A percentile compares a stretch with the other conserved stretches of the same genome.
These are phyloP conservation scores for Nothophoma quercina DNA, from an alignment of 2,329 filamentous ascomycete genomes.

Conservation along the genomic window DNA sequence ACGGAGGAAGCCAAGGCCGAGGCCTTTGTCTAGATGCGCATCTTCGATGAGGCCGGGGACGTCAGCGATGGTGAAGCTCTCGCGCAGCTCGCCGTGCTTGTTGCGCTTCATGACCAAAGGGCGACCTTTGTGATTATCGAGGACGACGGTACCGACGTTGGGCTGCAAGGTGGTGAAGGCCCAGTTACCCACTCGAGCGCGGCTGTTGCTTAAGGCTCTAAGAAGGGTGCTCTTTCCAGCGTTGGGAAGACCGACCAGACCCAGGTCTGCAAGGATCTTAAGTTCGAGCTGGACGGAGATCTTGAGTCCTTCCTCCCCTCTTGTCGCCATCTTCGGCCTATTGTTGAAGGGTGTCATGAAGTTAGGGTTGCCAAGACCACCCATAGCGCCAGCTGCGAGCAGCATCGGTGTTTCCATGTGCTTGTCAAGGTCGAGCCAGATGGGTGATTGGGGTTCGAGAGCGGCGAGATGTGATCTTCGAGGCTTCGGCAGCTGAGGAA, in stretches of 20 bases:
- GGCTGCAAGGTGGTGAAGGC: conserved; percentile 95
- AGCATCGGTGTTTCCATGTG: conserved; percentile 85
- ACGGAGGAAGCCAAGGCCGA: conserved; percentile 89
- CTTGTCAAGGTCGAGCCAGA: conserved; percentile 65
- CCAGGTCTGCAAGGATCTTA: conserved; percentile 93
- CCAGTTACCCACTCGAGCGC: conserved; percentile 91
- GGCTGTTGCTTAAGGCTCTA: conserved; percentile 84
- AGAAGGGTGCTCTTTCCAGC: conserved; percentile 95
- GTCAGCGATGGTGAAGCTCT: conserved; percentile 90
- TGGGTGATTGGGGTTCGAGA: conserved; percentile 74
- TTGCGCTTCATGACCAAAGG: conserved; percentile 62
- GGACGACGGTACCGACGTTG: conserved; percentile 93
- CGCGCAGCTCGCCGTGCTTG: conserved; percentile 65
- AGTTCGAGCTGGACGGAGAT: conserved; percentile 87
- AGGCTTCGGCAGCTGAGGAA: conserved; percentile 64
- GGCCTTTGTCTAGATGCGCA: conserved; percentile 88
- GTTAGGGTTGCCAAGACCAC: conserved; percentile 91
- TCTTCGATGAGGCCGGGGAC: conserved; percentile 94
- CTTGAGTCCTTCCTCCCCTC: conserved; percentile 79
- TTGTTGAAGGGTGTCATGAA: conserved; percentile 80
- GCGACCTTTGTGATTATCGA: conserved; percentile 84
- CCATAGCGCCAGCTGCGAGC: conserved; percentile 85
- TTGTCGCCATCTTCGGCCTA: conserved; percentile 86
- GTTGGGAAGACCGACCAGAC: conserved; percentile 92
- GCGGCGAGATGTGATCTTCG: conserved; percentile 66